Evolutionary conservation across 2,329 filamentous ascomycete genomes (phyloP).

Genomic region (Acrodontium crateriforme): DNA sequence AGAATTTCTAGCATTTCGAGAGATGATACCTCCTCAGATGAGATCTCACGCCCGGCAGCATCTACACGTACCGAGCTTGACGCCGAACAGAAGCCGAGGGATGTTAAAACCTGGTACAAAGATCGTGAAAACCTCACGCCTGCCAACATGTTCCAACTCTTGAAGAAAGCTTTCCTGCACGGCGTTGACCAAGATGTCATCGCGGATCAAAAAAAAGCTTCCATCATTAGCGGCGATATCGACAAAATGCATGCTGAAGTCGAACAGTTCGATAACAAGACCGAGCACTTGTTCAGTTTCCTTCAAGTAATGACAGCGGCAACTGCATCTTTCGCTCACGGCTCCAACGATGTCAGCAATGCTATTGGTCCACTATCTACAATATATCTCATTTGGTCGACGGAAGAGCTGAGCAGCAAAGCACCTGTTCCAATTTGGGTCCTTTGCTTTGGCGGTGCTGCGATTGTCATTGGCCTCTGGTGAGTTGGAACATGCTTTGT

Average conservation of each 20-base stretch:
- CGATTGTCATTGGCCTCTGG: slow-evolving; percentile 42
- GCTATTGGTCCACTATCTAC: slow-evolving; percentile 50
- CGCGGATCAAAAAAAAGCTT: slow-evolving; percentile 55
- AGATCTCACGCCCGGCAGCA: slow-evolving; percentile 44
- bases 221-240: slow-evolving; percentile 60
- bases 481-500: too few relatives aligned
- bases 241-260: slow-evolving; percentile 43
- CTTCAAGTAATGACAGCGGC: slow-evolving; percentile 54
- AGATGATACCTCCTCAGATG: background rate
- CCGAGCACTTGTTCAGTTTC: slow-evolving; percentile 52
- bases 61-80: slow-evolving; percentile 51
- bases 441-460: slow-evolving; percentile 50
- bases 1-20: too few relatives aligned
- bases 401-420: slow-evolving; percentile 38
- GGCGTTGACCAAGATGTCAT: slow-evolving; percentile 75
- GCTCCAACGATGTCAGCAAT: slow-evolving; percentile 53
- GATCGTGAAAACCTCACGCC: slow-evolving; percentile 50
- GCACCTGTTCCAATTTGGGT: slow-evolving; percentile 61
- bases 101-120: slow-evolving; percentile 61
- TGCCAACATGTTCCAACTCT: slow-evolving; percentile 55
- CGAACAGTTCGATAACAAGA: slow-evolving; percentile 47
- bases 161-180: slow-evolving; percentile 52
- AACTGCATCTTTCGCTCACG: slow-evolving; percentile 60
- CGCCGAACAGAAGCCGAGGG: slow-evolving; percentile 58
- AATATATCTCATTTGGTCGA: slow-evolving; percentile 47